Evolutionary conservation across 257 asterid species (phyloP).

Genomic region (Fraxinus quadrangulata): DNA sequence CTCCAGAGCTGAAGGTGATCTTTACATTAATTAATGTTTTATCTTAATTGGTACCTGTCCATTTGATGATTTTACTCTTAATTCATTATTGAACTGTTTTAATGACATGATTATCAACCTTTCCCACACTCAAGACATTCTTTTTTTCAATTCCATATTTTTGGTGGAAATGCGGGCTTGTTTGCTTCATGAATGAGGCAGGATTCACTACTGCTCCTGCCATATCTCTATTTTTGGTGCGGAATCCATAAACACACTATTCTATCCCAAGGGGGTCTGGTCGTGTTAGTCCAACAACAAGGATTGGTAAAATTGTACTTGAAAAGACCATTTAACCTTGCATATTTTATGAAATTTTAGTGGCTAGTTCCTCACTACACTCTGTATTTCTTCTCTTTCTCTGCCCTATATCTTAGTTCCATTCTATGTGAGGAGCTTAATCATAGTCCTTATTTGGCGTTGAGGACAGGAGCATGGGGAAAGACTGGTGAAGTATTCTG

Average conservation of each 20-base stretch:
- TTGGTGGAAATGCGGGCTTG: background rate
- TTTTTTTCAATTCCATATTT: background rate
- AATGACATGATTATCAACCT: background rate
- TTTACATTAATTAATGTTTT: background rate
- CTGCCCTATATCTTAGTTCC: background rate
- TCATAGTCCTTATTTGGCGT: background rate
- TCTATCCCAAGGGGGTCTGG: background rate
- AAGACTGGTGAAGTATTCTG: background rate
- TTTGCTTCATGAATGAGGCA: background rate
- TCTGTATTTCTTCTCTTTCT: background rate
- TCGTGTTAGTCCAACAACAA: background rate
- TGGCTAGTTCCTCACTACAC: too few relatives aligned
- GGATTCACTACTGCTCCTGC: background rate
- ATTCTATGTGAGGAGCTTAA: background rate
- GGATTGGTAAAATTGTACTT: background rate
- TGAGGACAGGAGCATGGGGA: background rate
- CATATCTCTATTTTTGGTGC: background rate
- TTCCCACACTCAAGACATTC: background rate
- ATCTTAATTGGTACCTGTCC: background rate
- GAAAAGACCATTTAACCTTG: background rate
- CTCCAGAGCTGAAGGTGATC: slow-evolving; percentile 74
- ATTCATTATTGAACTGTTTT: background rate
- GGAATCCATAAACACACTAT: background rate
- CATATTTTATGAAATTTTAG: background rate
- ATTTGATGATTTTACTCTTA: background rate